phyloP scores from a whole-genome alignment of 1,139 yeast genomes.

The Saccharomycopsis crataegensis region DNA sequence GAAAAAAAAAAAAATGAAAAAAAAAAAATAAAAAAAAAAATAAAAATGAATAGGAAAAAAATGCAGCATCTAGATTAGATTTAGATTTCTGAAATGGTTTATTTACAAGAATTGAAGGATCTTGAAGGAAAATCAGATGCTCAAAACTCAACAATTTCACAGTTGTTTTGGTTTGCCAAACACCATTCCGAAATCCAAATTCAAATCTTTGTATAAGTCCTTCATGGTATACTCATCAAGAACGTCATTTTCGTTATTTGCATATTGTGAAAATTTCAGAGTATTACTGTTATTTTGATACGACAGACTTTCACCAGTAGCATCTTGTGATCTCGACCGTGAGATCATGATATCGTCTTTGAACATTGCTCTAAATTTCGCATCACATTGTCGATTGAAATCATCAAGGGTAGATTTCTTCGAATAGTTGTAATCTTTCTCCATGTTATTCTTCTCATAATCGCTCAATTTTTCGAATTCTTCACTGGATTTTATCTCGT shows the following conservation, averaged over 20 bases:
- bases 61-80: too few relatives aligned
- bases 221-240: slow-evolving; percentile 18
- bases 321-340: neutral
- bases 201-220: slow-evolving; percentile 17
- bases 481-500: slow-evolving; percentile 8
- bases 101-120: too few relatives aligned
- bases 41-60: too few relatives aligned
- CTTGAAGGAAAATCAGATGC: too few relatives aligned
- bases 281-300: neutral
- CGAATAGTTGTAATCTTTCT: slow-evolving; percentile 10
- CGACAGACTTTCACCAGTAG: neutral
- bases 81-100: too few relatives aligned
- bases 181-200: slow-evolving; percentile 12
- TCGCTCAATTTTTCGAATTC: slow-evolving; percentile 9
- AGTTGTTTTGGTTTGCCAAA: too few relatives aligned
- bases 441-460: slow-evolving; percentile 8
- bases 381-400: slow-evolving; percentile 13
- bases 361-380: slow-evolving; percentile 14
- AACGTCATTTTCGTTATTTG: slow-evolving; percentile 14
- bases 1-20: too few relatives aligned
- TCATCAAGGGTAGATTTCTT: slow-evolving; percentile 9
- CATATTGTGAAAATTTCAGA: neutral
- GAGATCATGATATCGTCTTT: slow-evolving; percentile 10
- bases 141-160: too few relatives aligned
- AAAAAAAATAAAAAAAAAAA: too few relatives aligned